These are phyloP conservation scores for Phytopythium montanum DNA, from an alignment of 352 stramenopile species.

Conservation along the genomic window DNA sequence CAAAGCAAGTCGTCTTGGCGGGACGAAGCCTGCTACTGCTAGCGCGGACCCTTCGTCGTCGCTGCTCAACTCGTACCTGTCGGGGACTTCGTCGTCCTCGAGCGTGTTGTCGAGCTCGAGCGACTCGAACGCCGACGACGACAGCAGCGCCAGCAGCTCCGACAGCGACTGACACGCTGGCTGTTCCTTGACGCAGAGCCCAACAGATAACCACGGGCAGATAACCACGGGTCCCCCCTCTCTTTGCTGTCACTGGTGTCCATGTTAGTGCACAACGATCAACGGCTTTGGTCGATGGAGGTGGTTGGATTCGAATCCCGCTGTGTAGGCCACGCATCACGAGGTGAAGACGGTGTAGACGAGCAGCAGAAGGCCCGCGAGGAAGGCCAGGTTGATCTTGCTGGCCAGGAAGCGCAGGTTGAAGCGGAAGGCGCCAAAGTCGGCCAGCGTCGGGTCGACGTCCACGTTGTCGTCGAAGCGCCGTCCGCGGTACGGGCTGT, in stretches of 20 bases:
- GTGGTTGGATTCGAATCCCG: background rate
- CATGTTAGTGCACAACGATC: background rate
- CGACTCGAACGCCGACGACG: constrained; percentile 11
- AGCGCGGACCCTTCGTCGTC: constrained; percentile 15
- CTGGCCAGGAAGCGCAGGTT: constrained; percentile 86
- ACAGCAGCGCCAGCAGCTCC: constrained; percentile 29
- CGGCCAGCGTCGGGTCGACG: constrained; percentile 37
- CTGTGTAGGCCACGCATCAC: constrained; percentile 35
- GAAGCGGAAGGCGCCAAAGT: constrained; percentile 62
- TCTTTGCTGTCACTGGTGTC: background rate
- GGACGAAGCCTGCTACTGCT: background rate
- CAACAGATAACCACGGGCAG: background rate
- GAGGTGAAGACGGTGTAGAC: constrained; percentile 71
- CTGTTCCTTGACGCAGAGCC: constrained; percentile 8
- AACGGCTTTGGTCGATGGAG: background rate
- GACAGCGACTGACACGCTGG: constrained; percentile 30
- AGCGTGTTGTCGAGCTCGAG: constrained; percentile 69
- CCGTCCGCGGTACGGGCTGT: constrained; percentile 65
- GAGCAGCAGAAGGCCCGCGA: constrained; percentile 49
- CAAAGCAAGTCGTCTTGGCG: background rate
- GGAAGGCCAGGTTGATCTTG: constrained; percentile 79
- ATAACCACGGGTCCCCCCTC: background rate
- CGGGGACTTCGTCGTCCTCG: constrained; percentile 68
- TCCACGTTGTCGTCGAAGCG: constrained; percentile 71
- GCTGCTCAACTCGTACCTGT: constrained; percentile 61